Percentiles rank a stretch among this genome's conserved stretches.
phyloP scores from a whole-genome alignment of 2,329 filamentous ascomycete species.

The Aureobasidium subglaciale region DNA sequence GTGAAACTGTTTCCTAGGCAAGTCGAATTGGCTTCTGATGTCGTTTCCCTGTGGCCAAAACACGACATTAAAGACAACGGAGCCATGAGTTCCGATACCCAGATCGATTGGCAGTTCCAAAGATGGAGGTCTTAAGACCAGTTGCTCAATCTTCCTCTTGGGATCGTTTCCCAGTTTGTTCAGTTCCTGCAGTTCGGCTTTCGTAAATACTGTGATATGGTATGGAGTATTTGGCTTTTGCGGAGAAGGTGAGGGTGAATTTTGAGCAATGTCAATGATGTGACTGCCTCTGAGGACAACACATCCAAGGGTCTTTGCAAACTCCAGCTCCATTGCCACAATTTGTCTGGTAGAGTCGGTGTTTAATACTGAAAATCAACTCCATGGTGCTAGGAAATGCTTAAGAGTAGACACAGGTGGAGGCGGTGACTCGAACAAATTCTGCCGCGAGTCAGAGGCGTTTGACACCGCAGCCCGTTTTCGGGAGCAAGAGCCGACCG shows the following conservation, averaged over 20 bases:
- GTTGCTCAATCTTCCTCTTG: not conserved
- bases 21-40: not conserved
- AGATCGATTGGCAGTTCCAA: not conserved
- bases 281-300: not conserved
- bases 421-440: not conserved
- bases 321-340: not conserved
- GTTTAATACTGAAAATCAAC: not conserved
- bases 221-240: not conserved
- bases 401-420: not conserved
- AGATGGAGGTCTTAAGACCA: not conserved
- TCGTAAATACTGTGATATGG: conserved; percentile 2
- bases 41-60: conserved; percentile 16
- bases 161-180: not conserved
- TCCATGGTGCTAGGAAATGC: not conserved
- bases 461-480: not conserved
- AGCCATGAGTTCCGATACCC: not conserved
- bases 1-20: conserved; percentile 9
- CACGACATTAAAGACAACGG: conserved; percentile 3
- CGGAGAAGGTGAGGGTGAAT: not conserved
- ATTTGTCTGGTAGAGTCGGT: not conserved
- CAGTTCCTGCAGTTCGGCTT: not conserved
- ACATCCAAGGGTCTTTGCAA: not conserved
- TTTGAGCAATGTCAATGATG: not conserved
- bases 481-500: too few species aligned
- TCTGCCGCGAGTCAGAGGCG: not conserved